Conservation (phyloP, 352 stramenopile species). For the Elongisporangium prolatum region DNA sequence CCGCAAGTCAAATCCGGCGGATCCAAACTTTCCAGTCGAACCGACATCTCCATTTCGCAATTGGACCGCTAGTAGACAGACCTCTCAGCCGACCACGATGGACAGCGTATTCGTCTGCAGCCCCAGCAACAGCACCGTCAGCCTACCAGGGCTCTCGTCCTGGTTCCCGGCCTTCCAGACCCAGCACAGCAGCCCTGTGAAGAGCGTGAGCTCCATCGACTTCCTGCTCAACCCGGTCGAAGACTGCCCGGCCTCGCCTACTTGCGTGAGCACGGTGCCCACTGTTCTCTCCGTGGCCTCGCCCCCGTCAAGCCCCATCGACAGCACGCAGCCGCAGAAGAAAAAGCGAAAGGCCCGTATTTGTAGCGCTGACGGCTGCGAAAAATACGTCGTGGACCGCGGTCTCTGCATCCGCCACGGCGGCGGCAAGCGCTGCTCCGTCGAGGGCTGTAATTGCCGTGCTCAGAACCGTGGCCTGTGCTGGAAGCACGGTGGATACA, state of each 20-base stretch:
- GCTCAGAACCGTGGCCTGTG: conserved; percentile 51
- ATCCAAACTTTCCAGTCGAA: not conserved
- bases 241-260: not conserved
- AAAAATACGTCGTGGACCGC: conserved; percentile 53
- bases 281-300: not conserved
- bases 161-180: not conserved
- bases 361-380: conserved; percentile 36
- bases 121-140: not conserved
- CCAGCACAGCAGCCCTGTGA: not conserved
- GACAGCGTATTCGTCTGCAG: not conserved
- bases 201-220: not conserved
- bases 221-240: not conserved
- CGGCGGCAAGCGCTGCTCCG: conserved; percentile 38
- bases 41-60: not conserved
- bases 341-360: conserved; percentile 41
- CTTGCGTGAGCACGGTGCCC: not conserved
- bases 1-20: not conserved
- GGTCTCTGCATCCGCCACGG: conserved; percentile 39
- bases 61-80: not conserved
- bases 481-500: conserved; percentile 57
- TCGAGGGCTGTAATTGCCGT: conserved; percentile 45
- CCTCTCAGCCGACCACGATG: not conserved
- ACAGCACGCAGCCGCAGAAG: conserved; percentile 8
- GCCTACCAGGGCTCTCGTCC: not conserved
- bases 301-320: not conserved